A percentile compares a stretch with the other conserved stretches of the same genome.
Evolutionary conservation across 2,329 filamentous ascomycete genomes (phyloP).

Genomic region (Verticillium zaregamsianum): DNA sequence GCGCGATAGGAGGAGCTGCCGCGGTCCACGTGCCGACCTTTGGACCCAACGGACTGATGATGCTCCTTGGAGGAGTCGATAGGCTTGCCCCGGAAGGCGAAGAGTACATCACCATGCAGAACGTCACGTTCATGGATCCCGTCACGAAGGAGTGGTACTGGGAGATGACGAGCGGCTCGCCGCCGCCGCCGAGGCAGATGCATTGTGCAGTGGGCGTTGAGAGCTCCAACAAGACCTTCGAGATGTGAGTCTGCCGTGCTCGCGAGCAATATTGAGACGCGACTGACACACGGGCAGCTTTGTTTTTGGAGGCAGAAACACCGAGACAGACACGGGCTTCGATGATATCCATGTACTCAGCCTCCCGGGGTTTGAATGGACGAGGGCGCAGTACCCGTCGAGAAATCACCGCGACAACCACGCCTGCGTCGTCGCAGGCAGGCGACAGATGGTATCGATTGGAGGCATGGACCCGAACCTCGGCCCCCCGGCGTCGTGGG

Average conservation of each 20-base stretch:
- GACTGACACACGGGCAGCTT: slow-evolving; percentile 18
- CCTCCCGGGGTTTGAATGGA: slow-evolving; percentile 32
- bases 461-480: slow-evolving; percentile 22
- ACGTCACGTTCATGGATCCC: slow-evolving; percentile 27
- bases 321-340: slow-evolving; percentile 15
- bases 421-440: slow-evolving; percentile 28
- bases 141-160: slow-evolving; percentile 26
- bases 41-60: slow-evolving; percentile 24
- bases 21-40: slow-evolving; percentile 26
- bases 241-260: slow-evolving; percentile 22
- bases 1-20: slow-evolving; percentile 21
- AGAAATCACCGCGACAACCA: slow-evolving; percentile 22
- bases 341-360: slow-evolving; percentile 30
- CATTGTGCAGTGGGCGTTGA: slow-evolving; percentile 29
- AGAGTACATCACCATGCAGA: slow-evolving; percentile 19
- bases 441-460: slow-evolving; percentile 34
- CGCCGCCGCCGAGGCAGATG: slow-evolving; percentile 19
- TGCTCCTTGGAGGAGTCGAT: slow-evolving; percentile 27
- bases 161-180: slow-evolving; percentile 25
- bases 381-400: slow-evolving; percentile 19
- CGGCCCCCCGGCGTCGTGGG: no score
- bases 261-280: no score
- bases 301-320: slow-evolving; percentile 28
- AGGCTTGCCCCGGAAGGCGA: neutral
- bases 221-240: slow-evolving; percentile 27